phyloP scores from a whole-genome alignment of 148 eudicot species.

The Diospyros lotus region DNA sequence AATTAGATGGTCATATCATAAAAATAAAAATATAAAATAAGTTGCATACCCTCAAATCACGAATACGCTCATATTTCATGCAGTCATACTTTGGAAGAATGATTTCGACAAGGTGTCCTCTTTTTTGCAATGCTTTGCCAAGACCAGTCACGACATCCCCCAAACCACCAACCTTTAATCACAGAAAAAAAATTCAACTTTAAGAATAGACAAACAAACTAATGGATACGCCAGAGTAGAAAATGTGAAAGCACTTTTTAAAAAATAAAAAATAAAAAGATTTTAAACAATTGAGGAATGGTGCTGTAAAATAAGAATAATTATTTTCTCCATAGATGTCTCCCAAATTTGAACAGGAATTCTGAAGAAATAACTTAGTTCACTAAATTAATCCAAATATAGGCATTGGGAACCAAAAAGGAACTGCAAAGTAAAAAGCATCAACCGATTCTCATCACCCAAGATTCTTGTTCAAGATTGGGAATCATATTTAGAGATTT shows the following conservation, averaged over 20 bases:
- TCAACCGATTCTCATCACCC: background rate
- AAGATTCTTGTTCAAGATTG: background rate
- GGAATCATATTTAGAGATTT: background rate
- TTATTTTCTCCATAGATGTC: background rate
- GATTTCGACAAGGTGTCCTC: conserved; percentile 88
- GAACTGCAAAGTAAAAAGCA: background rate
- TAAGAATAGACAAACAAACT: background rate
- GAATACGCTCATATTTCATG: conserved; percentile 67
- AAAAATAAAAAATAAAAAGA: too few relatives aligned
- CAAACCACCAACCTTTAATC: conserved; percentile 85
- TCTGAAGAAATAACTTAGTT: background rate
- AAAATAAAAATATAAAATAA: background rate
- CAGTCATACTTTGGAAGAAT: conserved; percentile 94
- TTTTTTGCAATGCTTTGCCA: conserved; percentile 87
- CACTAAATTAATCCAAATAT: background rate
- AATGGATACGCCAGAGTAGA: background rate
- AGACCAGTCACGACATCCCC: conserved; percentile 99
- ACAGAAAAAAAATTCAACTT: conserved; percentile 16
- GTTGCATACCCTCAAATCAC: conserved; percentile 60
- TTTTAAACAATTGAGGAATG: too few relatives aligned
- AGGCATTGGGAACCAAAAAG: background rate
- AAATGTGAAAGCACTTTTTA: background rate
- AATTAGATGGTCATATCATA: background rate
- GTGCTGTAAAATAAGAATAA: background rate
- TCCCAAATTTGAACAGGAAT: background rate